phyloP scores from a whole-genome alignment of 345 rosid genomes.

The Aquilaria malaccensis region DNA sequence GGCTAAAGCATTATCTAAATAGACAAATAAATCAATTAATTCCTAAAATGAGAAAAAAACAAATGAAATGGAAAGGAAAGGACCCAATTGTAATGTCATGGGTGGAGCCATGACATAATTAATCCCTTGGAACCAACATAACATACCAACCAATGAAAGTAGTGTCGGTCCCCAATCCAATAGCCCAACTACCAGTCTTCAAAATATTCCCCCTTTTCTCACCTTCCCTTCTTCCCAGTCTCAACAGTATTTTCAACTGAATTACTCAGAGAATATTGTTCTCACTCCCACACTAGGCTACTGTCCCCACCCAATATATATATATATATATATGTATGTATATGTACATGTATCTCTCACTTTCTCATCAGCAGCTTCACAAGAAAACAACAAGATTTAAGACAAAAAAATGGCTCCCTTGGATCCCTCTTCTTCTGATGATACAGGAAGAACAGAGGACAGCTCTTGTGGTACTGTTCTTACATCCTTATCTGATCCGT shows the following conservation, averaged over 20 bases:
- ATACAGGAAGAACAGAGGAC: conserved; percentile 10
- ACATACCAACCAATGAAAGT: too few species aligned
- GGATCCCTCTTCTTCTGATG: conserved; percentile 16
- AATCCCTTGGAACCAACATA: too few species aligned
- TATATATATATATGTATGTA: too few species aligned
- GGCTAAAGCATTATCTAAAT: too few species aligned
- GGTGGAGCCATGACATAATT: too few species aligned
- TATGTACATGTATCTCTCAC: conserved; percentile 2
- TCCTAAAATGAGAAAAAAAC: too few species aligned
- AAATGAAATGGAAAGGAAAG: too few species aligned
- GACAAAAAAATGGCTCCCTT: conserved; percentile 19
- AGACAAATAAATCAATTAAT: too few species aligned
- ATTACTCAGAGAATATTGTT: neutral
- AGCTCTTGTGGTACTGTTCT: neutral
- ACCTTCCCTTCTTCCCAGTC: conserved; percentile 14
- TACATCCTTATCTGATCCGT: neutral
- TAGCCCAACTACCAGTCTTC: conserved; percentile 19
- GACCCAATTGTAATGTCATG: too few species aligned
- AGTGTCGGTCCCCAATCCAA: too few species aligned
- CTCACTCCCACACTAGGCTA: neutral
- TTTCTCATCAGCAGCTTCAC: too few species aligned
- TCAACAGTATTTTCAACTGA: too few species aligned
- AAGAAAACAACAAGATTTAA: neutral
- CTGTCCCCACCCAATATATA: neutral
- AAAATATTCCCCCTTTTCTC: neutral